phyloP scores from a whole-genome alignment of 2,329 filamentous ascomycete species.

The Pseudopithomyces chartarum region DNA sequence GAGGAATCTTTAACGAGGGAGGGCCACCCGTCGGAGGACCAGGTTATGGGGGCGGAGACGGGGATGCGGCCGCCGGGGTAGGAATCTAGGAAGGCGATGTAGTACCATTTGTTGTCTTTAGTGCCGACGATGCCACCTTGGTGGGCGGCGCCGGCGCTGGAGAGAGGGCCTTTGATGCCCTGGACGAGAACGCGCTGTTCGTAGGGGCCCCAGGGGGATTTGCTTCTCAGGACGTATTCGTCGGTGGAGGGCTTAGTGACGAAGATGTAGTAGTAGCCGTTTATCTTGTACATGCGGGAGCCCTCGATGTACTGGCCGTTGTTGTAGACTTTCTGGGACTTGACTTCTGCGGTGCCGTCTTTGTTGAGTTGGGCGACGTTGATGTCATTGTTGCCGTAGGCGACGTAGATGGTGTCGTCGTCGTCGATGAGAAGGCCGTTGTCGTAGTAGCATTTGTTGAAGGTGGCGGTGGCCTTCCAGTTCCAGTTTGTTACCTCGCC shows the following conservation, averaged over 20 bases:
- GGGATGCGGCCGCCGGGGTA: slow-evolving; percentile 64
- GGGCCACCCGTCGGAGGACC: slow-evolving; percentile 59
- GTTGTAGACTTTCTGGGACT: slow-evolving; percentile 52
- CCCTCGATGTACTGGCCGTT: slow-evolving; percentile 54
- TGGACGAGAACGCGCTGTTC: slow-evolving; percentile 52
- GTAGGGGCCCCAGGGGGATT: slow-evolving; percentile 60
- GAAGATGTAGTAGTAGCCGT: slow-evolving; percentile 62
- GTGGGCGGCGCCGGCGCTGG: slow-evolving; percentile 54
- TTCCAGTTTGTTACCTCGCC: slow-evolving; percentile 39
- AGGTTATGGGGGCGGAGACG: slow-evolving; percentile 61
- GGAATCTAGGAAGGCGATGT: slow-evolving; percentile 60
- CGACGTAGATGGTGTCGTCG: slow-evolving; percentile 64
- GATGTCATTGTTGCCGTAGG: slow-evolving; percentile 57
- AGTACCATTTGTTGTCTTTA: slow-evolving; percentile 61
- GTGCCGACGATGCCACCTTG: slow-evolving; percentile 63
- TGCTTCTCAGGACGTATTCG: slow-evolving; percentile 57
- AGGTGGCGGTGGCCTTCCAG: slow-evolving; percentile 48
- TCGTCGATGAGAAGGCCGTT: slow-evolving; percentile 63
- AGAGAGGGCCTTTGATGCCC: slow-evolving; percentile 50
- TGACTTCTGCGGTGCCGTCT: slow-evolving; percentile 55
- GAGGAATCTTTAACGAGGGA: slow-evolving; percentile 49
- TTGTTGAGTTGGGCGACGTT: slow-evolving; percentile 57
- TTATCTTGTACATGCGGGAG: slow-evolving; percentile 62
- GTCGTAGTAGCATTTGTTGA: slow-evolving; percentile 62
- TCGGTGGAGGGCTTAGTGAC: slow-evolving; percentile 52